Conservation (phyloP, 345 rosid genomes). For the Gossypium rotundifolium region DNA sequence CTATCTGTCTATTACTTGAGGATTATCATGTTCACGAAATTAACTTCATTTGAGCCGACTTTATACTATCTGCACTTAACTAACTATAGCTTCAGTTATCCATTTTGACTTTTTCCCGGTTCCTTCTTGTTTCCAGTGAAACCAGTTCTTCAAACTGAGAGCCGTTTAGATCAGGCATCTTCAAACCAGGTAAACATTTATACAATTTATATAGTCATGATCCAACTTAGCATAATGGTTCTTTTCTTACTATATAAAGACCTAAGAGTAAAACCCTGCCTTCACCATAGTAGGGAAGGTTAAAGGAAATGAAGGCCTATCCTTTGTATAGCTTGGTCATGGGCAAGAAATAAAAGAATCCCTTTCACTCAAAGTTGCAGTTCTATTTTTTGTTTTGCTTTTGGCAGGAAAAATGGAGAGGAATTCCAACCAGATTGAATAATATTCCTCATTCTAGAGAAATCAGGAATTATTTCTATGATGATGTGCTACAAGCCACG, state of each 20-base stretch:
- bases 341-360: not conserved
- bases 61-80: not conserved
- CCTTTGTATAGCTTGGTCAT: not conserved
- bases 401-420: constrained; percentile 81
- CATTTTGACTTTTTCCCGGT: constrained; percentile 6
- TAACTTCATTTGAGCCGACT: not conserved
- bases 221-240: not conserved
- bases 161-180: constrained; percentile 32
- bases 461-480: constrained; percentile 79
- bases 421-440: constrained; percentile 88
- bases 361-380: constrained; percentile 14
- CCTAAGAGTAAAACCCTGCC: not conserved
- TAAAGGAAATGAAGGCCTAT: not conserved
- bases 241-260: not conserved
- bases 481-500: constrained; percentile 79
- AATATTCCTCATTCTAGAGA: constrained; percentile 95
- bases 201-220: not conserved
- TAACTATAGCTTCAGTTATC: constrained; percentile 4
- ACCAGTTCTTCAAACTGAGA: constrained; percentile 24
- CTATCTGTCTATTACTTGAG: not conserved
- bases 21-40: not conserved
- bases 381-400: constrained; percentile 20
- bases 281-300: not conserved
- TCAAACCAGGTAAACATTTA: constrained; percentile 34
- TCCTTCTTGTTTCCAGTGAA: constrained; percentile 27